Evolutionary conservation across 495 filamentous ascomycete species (phyloP).

Genomic region (Penicillium soppii): DNA sequence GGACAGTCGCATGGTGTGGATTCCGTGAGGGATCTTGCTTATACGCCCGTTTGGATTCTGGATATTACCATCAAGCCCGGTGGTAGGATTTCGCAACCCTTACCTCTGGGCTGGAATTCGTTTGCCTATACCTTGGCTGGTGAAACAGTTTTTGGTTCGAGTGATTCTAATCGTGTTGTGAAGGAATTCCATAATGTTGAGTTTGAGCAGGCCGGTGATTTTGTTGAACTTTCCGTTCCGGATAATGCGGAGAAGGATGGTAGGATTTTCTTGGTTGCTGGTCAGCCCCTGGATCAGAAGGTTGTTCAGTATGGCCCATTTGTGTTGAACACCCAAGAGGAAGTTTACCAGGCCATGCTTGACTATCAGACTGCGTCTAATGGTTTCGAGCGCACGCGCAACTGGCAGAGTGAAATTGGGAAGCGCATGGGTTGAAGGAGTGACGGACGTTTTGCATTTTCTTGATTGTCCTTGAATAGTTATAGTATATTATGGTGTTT

Average conservation of each 20-base stretch:
- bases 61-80: slow-evolving; percentile 84
- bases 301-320: slow-evolving; percentile 97
- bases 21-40: slow-evolving; percentile 82
- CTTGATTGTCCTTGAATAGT: slow-evolving; percentile 1
- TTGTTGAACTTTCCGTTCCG: slow-evolving; percentile 66
- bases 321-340: slow-evolving; percentile 77
- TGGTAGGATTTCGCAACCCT: slow-evolving; percentile 65
- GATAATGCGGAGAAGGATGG: slow-evolving; percentile 63
- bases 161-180: slow-evolving; percentile 55
- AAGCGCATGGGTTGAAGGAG: slow-evolving; percentile 62
- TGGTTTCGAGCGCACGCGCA: slow-evolving; percentile 83
- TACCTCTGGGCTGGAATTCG: slow-evolving; percentile 85
- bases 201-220: slow-evolving; percentile 78
- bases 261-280: slow-evolving; percentile 78
- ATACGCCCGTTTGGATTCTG: slow-evolving; percentile 92
- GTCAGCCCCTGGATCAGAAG: slow-evolving; percentile 83
- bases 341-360: slow-evolving; percentile 85
- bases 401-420: slow-evolving; percentile 92
- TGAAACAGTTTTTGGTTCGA: slow-evolving; percentile 62
- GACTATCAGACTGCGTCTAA: slow-evolving; percentile 84
- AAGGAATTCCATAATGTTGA: slow-evolving; percentile 84
- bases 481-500: slow-evolving; percentile 1
- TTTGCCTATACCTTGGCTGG: slow-evolving; percentile 85
- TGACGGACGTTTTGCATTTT: not conserved
- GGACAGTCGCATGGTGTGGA: slow-evolving; percentile 83